Conservation (phyloP, 345 rosid species). For the Litchi chinensis region DNA sequence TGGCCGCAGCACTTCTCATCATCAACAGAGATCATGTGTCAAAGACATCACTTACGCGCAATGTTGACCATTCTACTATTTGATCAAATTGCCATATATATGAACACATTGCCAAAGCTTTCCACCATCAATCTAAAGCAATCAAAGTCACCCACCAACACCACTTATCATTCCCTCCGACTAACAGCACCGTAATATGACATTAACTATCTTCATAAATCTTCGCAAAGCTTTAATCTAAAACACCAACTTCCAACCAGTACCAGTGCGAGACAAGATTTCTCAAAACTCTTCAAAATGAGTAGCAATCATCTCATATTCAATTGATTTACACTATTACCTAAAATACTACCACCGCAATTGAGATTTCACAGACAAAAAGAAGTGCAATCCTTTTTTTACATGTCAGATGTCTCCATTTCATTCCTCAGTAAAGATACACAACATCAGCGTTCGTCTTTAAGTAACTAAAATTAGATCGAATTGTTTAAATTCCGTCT, state of each 20-base stretch:
- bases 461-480: constrained; percentile 4
- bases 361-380: not conserved
- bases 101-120: constrained; percentile 6
- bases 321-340: not conserved
- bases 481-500: not conserved
- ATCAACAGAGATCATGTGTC: not conserved
- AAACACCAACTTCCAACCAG: not conserved
- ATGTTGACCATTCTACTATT: not conserved
- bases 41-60: not conserved
- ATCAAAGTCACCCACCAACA: not conserved
- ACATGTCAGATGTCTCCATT: not conserved
- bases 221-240: not conserved
- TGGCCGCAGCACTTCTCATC: not conserved
- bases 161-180: not conserved
- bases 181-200: not conserved
- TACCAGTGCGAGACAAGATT: not conserved
- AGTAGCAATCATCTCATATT: not conserved
- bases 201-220: not conserved
- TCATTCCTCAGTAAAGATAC: not conserved
- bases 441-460: not conserved
- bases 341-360: not conserved
- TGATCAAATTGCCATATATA: not conserved
- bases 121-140: not conserved
- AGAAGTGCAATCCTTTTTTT: not conserved
- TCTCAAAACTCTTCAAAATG: not conserved